These are phyloP conservation scores for Tylopilus subfusipes DNA, from an alignment of 768 basidiomycete species.

Conservation along the genomic window DNA sequence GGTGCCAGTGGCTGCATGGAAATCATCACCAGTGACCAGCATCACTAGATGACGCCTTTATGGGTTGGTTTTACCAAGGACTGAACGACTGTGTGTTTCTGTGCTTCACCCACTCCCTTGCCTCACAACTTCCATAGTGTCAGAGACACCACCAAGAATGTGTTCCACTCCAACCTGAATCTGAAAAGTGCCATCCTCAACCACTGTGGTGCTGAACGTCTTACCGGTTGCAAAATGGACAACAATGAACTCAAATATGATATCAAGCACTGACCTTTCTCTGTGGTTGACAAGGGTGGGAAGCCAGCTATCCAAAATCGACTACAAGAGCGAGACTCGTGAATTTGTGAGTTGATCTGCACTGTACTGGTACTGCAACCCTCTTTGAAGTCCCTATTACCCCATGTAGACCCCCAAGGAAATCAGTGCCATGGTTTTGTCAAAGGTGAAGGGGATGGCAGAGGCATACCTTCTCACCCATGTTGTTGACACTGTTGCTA, in stretches of 20 bases:
- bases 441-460: conserved; percentile 98
- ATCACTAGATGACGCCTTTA: conserved; percentile 92
- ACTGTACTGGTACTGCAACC: too few species aligned
- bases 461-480: conserved; percentile 99
- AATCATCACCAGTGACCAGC: conserved; percentile 95
- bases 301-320: too few species aligned
- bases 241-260: conserved; percentile 82
- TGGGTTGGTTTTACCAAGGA: conserved; percentile 50
- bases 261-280: conserved; percentile 93
- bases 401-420: conserved; percentile 83
- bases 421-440: conserved; percentile 95
- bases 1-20: conserved; percentile 85
- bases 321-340: too few species aligned
- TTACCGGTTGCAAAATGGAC: conserved; percentile 92
- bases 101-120: conserved; percentile 48
- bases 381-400: too few species aligned
- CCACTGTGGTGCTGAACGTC: conserved; percentile 98
- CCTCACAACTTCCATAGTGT: conserved; percentile 94
- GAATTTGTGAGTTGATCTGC: conserved; percentile 88
- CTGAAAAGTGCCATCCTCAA: conserved; percentile 69
- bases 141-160: conserved; percentile 98
- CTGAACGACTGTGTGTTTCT: too few species aligned
- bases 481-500: too few species aligned
- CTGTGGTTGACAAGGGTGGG: conserved; percentile 77
- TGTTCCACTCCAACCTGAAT: conserved; percentile 98